Conservation (phyloP, 1,139 yeast species). For the Geotrichum fermentans region DNA sequence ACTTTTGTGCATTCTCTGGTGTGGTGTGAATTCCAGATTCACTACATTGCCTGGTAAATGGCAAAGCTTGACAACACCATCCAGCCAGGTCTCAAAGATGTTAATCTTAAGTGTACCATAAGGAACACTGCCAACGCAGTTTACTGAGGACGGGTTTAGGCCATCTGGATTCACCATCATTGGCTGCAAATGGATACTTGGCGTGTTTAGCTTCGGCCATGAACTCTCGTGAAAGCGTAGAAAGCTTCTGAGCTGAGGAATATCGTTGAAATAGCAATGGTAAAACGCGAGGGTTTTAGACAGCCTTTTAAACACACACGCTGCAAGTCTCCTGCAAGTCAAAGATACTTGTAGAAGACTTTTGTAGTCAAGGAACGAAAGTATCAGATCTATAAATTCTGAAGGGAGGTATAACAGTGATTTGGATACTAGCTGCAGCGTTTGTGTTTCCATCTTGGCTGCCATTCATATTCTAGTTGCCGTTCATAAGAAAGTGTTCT, state of each 20-base stretch:
- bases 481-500: no score
- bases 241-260: not conserved
- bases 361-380: not conserved
- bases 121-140: slow-evolving; percentile 1
- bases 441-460: no score
- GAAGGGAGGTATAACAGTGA: no score
- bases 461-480: no score
- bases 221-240: slow-evolving; percentile 24
- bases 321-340: slow-evolving; percentile 2
- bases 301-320: not conserved
- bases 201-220: slow-evolving; percentile 78
- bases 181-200: slow-evolving; percentile 34
- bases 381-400: not conserved
- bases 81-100: not conserved
- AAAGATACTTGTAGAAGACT: not conserved
- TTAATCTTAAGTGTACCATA: not conserved
- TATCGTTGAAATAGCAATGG: slow-evolving; percentile 6
- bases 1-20: not conserved
- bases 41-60: not conserved
- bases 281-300: not conserved
- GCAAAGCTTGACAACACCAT: not conserved
- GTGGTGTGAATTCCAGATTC: slow-evolving; percentile 4
- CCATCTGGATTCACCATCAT: not conserved
- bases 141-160: not conserved
- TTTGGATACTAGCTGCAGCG: no score